Percentiles rank a stretch among this genome's conserved stretches.
Conservation (phyloP, 1,139 yeast species). For the Lizanozyma gosingica region DNA sequence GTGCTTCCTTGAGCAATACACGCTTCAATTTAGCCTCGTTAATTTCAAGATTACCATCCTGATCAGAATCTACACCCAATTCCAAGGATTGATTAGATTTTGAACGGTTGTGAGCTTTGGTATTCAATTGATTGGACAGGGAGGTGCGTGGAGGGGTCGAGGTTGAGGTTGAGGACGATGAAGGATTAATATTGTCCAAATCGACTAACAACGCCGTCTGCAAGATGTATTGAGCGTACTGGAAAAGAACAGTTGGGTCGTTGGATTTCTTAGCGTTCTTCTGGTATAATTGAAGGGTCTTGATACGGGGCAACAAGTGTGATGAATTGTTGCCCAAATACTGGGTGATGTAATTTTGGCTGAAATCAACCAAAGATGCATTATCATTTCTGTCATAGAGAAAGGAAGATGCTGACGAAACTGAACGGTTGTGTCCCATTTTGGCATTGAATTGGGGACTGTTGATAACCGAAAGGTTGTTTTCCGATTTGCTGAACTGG, state of each 20-base stretch:
- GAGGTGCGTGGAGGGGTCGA: constrained; percentile 6
- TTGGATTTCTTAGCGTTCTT: constrained; percentile 77
- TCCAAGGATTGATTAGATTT: constrained; percentile 16
- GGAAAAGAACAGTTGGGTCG: constrained; percentile 80
- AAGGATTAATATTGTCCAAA: constrained; percentile 8
- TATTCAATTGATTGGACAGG: constrained; percentile 3
- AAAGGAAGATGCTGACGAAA: constrained; percentile 32
- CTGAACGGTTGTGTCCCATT: constrained; percentile 27
- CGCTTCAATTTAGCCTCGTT: constrained; percentile 29
- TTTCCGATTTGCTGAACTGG: constrained; percentile 15
- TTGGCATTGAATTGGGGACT: constrained; percentile 11
- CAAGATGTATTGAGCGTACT: constrained; percentile 85
- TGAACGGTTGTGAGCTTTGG: constrained; percentile 11
- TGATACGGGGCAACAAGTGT: constrained; percentile 64
- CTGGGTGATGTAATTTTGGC: constrained; percentile 35
- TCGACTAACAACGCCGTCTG: constrained; percentile 70
- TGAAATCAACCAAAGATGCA: constrained; percentile 30
- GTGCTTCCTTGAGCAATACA: constrained; percentile 68
- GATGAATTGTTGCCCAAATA: constrained; percentile 46
- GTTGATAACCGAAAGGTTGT: constrained; percentile 12
- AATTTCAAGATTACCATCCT: constrained; percentile 11
- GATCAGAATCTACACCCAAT: constrained; percentile 9
- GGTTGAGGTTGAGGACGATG: not conserved
- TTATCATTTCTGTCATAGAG: constrained; percentile 28
- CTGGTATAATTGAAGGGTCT: constrained; percentile 81